phyloP scores from a whole-genome alignment of 345 rosid species.

The Carallia brachiata region DNA sequence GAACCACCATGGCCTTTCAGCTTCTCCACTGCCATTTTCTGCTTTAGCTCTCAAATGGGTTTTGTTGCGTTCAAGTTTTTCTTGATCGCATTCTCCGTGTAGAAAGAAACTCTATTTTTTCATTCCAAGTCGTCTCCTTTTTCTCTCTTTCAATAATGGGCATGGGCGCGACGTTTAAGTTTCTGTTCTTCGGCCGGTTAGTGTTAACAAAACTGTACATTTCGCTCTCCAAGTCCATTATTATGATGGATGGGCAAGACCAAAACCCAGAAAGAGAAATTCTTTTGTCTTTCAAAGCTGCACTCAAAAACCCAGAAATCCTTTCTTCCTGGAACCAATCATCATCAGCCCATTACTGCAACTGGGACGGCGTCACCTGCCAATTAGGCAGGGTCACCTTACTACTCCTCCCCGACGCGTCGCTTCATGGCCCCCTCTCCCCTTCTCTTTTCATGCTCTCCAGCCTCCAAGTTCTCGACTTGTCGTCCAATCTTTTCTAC shows the following conservation, averaged over 20 bases:
- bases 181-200: conserved; percentile 15
- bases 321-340: conserved; percentile 68
- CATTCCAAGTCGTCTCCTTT: not conserved
- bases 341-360: conserved; percentile 39
- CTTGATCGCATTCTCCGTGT: not conserved
- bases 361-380: conserved; percentile 77
- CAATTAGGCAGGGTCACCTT: conserved; percentile 42
- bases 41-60: conserved; percentile 1
- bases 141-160: conserved; percentile 7
- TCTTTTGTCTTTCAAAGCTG: conserved; percentile 47
- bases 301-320: conserved; percentile 36
- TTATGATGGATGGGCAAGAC: not conserved
- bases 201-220: conserved; percentile 15
- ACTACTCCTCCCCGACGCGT: conserved; percentile 39
- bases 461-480: conserved; percentile 52
- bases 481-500: conserved; percentile 46
- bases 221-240: conserved; percentile 15
- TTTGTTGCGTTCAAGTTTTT: not conserved
- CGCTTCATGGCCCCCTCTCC: conserved; percentile 44
- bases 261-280: conserved; percentile 34
- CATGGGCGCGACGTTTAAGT: conserved; percentile 24
- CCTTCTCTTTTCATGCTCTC: conserved; percentile 55
- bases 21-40: conserved; percentile 10
- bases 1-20: conserved; percentile 38
- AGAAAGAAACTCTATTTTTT: not conserved